Conservation (phyloP, 139 green algal species). For the Chlamydomonas eustigma region DNA sequence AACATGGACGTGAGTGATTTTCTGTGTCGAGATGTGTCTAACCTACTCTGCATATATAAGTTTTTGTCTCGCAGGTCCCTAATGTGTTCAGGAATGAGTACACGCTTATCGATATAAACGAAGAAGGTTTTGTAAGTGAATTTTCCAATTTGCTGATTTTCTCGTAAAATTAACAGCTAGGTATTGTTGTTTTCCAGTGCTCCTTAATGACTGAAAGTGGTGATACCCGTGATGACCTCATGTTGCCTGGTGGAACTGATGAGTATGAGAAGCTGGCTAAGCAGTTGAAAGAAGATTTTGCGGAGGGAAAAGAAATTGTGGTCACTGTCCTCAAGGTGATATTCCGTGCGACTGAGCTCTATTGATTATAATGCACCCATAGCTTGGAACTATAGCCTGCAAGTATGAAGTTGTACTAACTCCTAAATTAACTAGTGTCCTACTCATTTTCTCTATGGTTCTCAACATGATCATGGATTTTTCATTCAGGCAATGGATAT, state of each 20-base stretch:
- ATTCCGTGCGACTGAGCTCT: too few species aligned
- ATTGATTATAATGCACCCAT: not conserved
- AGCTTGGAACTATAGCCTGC: not conserved
- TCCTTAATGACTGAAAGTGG: slow-evolving; percentile 90
- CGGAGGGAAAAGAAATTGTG: slow-evolving; percentile 85
- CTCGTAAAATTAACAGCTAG: not conserved
- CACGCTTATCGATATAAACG: slow-evolving; percentile 91
- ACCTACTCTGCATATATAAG: not conserved
- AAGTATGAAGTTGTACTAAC: not conserved
- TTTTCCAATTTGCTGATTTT: not conserved
- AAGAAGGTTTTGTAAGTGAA: slow-evolving; percentile 91
- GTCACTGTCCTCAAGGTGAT: slow-evolving; percentile 88
- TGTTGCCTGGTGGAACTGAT: slow-evolving; percentile 87
- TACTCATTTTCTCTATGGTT: too few species aligned
- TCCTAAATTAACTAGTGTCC: not conserved
- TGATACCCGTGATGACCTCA: slow-evolving; percentile 93
- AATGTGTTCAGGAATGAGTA: slow-evolving; percentile 91
- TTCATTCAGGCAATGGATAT: slow-evolving; percentile 15
- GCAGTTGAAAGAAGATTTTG: slow-evolving; percentile 79
- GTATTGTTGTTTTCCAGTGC: not conserved
- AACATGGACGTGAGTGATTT: slow-evolving; percentile 89
- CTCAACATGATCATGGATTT: too few species aligned
- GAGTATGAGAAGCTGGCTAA: slow-evolving; percentile 81
- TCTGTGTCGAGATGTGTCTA: not conserved
- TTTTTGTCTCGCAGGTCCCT: slow-evolving; percentile 62